Evolutionary conservation across 352 stramenopile genomes (phyloP), one percentile per base, ranked within the genome.

Genomic region (Globisporangium splendens): DNA sequence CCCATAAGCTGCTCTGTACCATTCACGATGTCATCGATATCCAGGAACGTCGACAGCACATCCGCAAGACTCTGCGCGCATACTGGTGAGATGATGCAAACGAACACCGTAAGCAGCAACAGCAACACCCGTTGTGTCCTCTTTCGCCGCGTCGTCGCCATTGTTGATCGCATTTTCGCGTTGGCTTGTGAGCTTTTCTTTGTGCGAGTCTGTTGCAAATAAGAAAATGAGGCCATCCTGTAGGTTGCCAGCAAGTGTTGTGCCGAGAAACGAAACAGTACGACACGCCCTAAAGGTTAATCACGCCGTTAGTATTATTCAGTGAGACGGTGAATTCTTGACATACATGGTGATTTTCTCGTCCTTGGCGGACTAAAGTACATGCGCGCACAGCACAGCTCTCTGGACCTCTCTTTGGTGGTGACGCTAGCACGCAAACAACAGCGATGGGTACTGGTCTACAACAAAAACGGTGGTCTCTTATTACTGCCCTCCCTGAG

Each of bases 31-130:
- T 46, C 50, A 28, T 72, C 62, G 35, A 82, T 38, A 60, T 82
- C 61, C 8, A 76, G 52, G 18, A 85, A 79, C 13, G 70, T 55
- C 12, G 68, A 56, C 41, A 85, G 21, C 54, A 85, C 55, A 14
- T 78, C 54, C 62, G 77, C 60, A 31, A 85, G 61, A 50, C 46
- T 28, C 18, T 57, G 57, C 14, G 54, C 20, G 14, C 31, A 8
- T 41, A 33, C 11, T 44, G 42, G 7, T 10, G 7, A 35, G 28
- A 35, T 10, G 28, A 35, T 35, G 5, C 28, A 21, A 18, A 18
- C 14, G 11, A 61, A 20, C 44, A 62, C 13, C 28, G 31, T 20
- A 17, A 57, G 46, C 38, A 65, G 14, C 21, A 63, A 17, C 28
- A 69, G 0, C 18, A 69, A 17, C 17, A 68, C 2, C n/a, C 28